These are phyloP conservation scores for Pisolithus microcarpus DNA, from an alignment of 768 basidiomycete species.

Conservation along the genomic window DNA sequence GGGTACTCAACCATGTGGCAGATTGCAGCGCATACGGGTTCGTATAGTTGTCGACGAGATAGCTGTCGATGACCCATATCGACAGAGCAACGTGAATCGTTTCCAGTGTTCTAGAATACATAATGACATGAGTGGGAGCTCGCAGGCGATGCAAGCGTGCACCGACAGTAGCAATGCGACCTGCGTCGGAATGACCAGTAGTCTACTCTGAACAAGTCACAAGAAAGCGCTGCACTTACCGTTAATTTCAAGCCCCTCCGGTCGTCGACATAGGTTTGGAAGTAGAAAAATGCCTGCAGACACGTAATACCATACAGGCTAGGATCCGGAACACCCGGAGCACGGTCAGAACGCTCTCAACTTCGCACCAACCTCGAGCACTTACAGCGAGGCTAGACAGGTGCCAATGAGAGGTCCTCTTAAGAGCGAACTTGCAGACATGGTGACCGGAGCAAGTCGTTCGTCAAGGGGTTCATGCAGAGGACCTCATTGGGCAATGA, in stretches of 20 bases:
- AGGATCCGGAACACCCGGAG: too few species aligned
- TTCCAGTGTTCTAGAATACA: not conserved
- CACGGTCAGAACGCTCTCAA: too few species aligned
- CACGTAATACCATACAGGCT: slow-evolving; percentile 20
- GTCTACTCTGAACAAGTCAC: not conserved
- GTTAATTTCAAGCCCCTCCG: slow-evolving; percentile 1
- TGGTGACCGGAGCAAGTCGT: too few species aligned
- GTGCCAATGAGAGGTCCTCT: too few species aligned
- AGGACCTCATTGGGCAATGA: too few species aligned
- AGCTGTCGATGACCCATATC: slow-evolving; percentile 7
- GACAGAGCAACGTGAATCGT: slow-evolving; percentile 4
- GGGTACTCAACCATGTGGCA: slow-evolving; percentile 1
- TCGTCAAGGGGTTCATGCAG: too few species aligned
- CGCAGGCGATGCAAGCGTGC: not conserved
- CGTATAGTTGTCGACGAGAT: not conserved
- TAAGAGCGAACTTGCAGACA: too few species aligned
- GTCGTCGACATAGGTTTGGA: slow-evolving; percentile 7
- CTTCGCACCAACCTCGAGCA: too few species aligned
- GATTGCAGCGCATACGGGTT: not conserved
- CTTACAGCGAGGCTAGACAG: too few species aligned
- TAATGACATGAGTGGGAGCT: not conserved
- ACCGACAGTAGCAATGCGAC: slow-evolving; percentile 5
- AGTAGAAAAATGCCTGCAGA: slow-evolving; percentile 8
- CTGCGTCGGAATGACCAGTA: not conserved
- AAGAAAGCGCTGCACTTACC: not conserved